A percentile compares a stretch with the other conserved stretches of the same genome.
Evolutionary conservation across 2,329 filamentous ascomycete species (phyloP).

Genomic region (Fusarium subglutinans): DNA sequence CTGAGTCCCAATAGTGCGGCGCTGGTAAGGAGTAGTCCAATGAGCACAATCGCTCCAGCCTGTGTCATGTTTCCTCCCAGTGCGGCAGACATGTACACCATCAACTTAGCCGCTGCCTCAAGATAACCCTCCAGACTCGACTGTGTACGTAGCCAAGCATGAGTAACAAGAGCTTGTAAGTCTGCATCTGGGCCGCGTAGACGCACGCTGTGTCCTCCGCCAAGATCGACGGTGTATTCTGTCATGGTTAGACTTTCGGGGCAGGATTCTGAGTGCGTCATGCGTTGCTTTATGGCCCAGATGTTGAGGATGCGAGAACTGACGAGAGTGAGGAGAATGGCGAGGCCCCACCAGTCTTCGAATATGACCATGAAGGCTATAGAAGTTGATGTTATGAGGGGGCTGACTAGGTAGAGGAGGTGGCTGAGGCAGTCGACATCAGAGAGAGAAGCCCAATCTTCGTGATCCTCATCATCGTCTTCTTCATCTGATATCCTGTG

Average conservation of each 20-base stretch:
- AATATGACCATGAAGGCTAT: constrained; percentile 57
- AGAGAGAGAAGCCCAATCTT: constrained; percentile 32
- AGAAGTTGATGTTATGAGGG: constrained; percentile 56
- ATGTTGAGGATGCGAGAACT: constrained; percentile 65
- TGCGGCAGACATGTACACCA: constrained; percentile 66
- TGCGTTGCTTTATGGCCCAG: constrained; percentile 63
- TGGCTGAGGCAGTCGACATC: constrained; percentile 59
- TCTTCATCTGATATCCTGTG: constrained; percentile 11
- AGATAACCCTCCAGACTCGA: constrained; percentile 61
- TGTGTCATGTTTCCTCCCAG: constrained; percentile 65
- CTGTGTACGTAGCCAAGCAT: constrained; percentile 63
- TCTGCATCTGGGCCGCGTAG: constrained; percentile 65
- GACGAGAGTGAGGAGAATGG: constrained; percentile 59
- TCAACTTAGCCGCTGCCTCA: constrained; percentile 62
- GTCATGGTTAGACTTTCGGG: constrained; percentile 30
- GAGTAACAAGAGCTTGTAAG: constrained; percentile 67
- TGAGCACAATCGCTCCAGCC: constrained; percentile 60
- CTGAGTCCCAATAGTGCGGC: constrained; percentile 63
- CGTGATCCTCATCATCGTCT: constrained; percentile 29
- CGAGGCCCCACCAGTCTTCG: constrained; percentile 63
- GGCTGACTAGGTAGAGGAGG: constrained; percentile 58
- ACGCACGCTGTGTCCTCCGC: constrained; percentile 59
- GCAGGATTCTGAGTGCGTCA: constrained; percentile 20
- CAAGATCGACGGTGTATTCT: constrained; percentile 64
- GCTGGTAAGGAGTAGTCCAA: constrained; percentile 61